phyloP scores from a whole-genome alignment of 331 rosid species.

The Spiraea crenata region DNA sequence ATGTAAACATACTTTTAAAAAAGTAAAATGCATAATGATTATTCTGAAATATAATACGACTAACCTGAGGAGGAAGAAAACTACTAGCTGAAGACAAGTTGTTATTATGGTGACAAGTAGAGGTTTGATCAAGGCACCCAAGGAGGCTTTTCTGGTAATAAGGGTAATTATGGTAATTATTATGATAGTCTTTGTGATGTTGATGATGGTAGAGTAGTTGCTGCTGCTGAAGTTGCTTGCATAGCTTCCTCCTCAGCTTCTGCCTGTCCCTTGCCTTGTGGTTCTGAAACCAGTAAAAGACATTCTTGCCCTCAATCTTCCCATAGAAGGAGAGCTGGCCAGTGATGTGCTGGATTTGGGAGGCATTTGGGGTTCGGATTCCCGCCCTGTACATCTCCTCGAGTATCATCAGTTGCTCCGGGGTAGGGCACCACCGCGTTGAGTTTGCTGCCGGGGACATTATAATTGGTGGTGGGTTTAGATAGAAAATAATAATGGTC shows the following conservation, averaged over 20 bases:
- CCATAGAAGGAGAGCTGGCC: conserved; percentile 88
- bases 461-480: neutral
- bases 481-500: neutral
- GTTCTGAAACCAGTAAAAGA: conserved; percentile 96
- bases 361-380: conserved; percentile 78
- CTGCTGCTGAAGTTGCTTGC: conserved; percentile 70
- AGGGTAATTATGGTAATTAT: conserved; percentile 4
- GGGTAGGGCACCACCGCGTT: conserved; percentile 89
- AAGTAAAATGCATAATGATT: too few relatives aligned
- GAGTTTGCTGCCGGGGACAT: conserved; percentile 58
- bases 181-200: conserved; percentile 25
- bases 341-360: conserved; percentile 88
- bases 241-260: conserved; percentile 76
- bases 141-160: conserved; percentile 19
- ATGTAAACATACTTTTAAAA: too few relatives aligned
- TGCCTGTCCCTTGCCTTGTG: conserved; percentile 97
- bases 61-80: conserved; percentile 32
- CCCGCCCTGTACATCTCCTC: conserved; percentile 86
- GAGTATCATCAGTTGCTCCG: conserved; percentile 86
- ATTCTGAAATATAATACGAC: neutral
- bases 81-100: conserved; percentile 6
- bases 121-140: conserved; percentile 15
- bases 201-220: conserved; percentile 33
- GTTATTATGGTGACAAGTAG: conserved; percentile 13
- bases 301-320: conserved; percentile 89